phyloP scores from a whole-genome alignment of 1,284 basidiomycete genomes.

The Pyrrhoderma lamaoense region DNA sequence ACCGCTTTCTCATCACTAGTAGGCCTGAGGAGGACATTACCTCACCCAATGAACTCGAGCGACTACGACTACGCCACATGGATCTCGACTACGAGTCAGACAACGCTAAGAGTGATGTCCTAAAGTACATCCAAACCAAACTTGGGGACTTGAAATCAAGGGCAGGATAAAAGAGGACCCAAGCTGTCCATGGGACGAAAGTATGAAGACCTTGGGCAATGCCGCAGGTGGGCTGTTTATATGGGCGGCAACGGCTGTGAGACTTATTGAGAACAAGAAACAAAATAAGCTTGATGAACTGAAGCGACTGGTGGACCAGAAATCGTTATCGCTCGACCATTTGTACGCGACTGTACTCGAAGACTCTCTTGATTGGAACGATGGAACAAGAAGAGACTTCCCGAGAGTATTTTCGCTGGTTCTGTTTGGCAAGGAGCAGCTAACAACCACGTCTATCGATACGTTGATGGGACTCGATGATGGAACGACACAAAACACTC shows the following conservation, averaged over 20 bases:
- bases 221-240: slow-evolving; percentile 26
- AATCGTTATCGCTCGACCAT: not conserved
- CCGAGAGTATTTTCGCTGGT: not conserved
- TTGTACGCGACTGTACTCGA: not conserved
- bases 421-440: not conserved
- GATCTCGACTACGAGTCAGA: no score
- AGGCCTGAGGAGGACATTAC: not conserved
- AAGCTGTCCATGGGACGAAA: slow-evolving; percentile 2
- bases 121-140: no score
- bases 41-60: no score
- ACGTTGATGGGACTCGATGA: not conserved
- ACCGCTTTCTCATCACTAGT: slow-evolving; percentile 1
- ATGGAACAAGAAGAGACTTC: not conserved
- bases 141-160: no score
- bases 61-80: no score
- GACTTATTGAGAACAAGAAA: not conserved
- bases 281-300: no score
- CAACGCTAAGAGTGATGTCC: no score
- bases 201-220: slow-evolving; percentile 21
- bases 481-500: no score
- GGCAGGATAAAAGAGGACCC: not conserved
- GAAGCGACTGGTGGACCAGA: no score
- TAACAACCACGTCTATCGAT: not conserved
- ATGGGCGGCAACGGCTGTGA: slow-evolving; percentile 26
- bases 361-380: not conserved